These are phyloP conservation scores for Tulasnella sp. DNA, from an alignment of 768 basidiomycete species.

Conservation along the genomic window DNA sequence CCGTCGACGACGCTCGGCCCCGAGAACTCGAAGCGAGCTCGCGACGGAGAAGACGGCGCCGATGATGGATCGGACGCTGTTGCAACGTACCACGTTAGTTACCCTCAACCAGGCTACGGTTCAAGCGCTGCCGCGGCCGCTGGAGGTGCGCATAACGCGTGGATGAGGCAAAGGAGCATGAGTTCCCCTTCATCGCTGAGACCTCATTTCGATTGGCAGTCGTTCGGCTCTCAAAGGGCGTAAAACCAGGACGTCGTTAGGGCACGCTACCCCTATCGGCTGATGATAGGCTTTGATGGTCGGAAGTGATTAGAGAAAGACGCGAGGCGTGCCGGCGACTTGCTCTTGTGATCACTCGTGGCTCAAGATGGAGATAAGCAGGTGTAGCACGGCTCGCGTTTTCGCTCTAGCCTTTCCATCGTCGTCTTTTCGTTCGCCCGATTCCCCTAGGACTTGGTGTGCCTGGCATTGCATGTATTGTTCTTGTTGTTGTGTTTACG, in stretches of 20 bases:
- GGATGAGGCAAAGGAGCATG: constrained; percentile 27
- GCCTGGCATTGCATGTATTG: not conserved
- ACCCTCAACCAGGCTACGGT: constrained; percentile 21
- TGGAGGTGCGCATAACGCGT: constrained; percentile 19
- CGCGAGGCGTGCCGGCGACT: not conserved
- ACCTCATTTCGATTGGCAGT: constrained; percentile 24
- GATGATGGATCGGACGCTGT: not conserved
- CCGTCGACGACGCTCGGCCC: constrained; percentile 23
- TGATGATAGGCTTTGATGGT: not conserved
- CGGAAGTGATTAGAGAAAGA: not conserved
- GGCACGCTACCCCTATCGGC: no score
- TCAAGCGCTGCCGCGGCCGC: not conserved
- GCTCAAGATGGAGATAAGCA: not conserved
- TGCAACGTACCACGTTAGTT: not conserved
- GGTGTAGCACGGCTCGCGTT: not conserved
- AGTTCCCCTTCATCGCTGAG: constrained; percentile 23
- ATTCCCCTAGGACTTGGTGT: not conserved
- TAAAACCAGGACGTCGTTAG: not conserved
- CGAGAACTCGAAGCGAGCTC: constrained; percentile 16
- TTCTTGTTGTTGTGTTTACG: not conserved
- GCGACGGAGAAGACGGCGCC: not conserved
- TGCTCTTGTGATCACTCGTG: not conserved
- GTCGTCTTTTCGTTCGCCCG: not conserved
- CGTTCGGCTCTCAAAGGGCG: not conserved
- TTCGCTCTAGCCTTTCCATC: not conserved